Evolutionary conservation across 495 filamentous ascomycete species (phyloP), one percentile per base, ranked within the genome.

Genomic region (Penicillium atrosanguineum): DNA sequence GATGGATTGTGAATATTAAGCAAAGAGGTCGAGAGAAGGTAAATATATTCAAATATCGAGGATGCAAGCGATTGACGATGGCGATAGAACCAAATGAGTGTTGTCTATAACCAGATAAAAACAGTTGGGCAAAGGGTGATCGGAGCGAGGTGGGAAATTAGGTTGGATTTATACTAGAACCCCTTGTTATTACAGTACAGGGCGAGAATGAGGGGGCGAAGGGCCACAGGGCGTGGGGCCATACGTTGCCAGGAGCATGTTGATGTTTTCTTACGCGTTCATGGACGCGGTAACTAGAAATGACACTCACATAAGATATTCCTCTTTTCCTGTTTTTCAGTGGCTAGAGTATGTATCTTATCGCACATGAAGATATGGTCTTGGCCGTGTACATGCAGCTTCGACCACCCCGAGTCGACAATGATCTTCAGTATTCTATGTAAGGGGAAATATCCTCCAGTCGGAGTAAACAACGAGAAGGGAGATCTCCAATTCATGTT

Each of bases 121-220:
- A 42, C 23, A 25, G 44, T 29, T 25, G 16, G 15, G 14, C 11
- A 21, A 25, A 4, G 37, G 37, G 23, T 19, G 1, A 7, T 34
- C 6, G n/a, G 7, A 25, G 38, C 23, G 6, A 20, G 49, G 36
- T 23, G 19, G 48, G 45, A 48, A 31, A 48, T 40, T 43, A 36
- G 21, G 48, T 19, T n/a, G 23, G n/a, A 52, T 57, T 63, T 60
- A 60, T 57, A 60, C 36, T 20, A 23, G 20, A 38, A 43, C 37
- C 57, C 61, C 53, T 56, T 59, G 36, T 34, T 50, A 26, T 9
- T 44, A 21, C 48, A 52, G 53, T 15, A 12, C 52, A 48, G 31
- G 49, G 43, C 31, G 20, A 51, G 50, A 49, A 50, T 55, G 46
- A 44, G 19, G 39, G 31, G 42, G 16, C 11, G n/a, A 29, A 42